These are phyloP conservation scores for Aspergillus ochraceoroseus DNA, from an alignment of 2,329 filamentous ascomycete genomes.

Conservation along the genomic window DNA sequence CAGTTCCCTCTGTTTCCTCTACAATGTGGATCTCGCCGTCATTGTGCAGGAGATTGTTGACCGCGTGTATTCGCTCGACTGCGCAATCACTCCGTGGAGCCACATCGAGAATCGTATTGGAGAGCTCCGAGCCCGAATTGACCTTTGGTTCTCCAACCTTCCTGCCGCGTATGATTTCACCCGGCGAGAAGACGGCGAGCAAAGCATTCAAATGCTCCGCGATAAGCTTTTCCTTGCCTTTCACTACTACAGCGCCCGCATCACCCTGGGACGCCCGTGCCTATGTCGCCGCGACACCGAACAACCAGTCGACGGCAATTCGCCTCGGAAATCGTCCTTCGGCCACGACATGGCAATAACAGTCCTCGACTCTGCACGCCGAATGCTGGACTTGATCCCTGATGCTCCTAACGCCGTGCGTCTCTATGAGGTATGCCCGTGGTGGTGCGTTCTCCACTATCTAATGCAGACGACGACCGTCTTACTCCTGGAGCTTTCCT, in stretches of 20 bases:
- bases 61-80: slow-evolving; percentile 41
- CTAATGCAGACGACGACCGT: slow-evolving; percentile 45
- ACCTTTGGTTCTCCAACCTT: slow-evolving; percentile 38
- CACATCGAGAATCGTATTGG: slow-evolving; percentile 41
- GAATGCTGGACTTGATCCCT: slow-evolving; percentile 41
- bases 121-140: slow-evolving; percentile 36
- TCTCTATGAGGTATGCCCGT: slow-evolving; percentile 41
- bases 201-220: slow-evolving; percentile 32
- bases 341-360: slow-evolving; percentile 39
- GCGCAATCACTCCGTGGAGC: slow-evolving; percentile 37
- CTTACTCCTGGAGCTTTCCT: slow-evolving; percentile 45
- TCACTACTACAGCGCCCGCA: slow-evolving; percentile 43
- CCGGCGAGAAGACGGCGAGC: slow-evolving; percentile 27
- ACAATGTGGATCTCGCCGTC: slow-evolving; percentile 39
- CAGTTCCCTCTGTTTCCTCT: slow-evolving; percentile 37
- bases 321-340: slow-evolving; percentile 28
- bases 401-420: slow-evolving; percentile 39
- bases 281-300: slow-evolving; percentile 43
- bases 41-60: slow-evolving; percentile 42
- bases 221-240: slow-evolving; percentile 42
- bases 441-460: slow-evolving; percentile 46
- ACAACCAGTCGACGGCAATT: slow-evolving; percentile 21
- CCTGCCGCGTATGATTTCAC: slow-evolving; percentile 38
- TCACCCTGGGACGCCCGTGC: slow-evolving; percentile 44
- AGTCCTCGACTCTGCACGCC: slow-evolving; percentile 39